phyloP scores from a whole-genome alignment of 176 grass and related monocot genomes.

The Hordeum vulgare region DNA sequence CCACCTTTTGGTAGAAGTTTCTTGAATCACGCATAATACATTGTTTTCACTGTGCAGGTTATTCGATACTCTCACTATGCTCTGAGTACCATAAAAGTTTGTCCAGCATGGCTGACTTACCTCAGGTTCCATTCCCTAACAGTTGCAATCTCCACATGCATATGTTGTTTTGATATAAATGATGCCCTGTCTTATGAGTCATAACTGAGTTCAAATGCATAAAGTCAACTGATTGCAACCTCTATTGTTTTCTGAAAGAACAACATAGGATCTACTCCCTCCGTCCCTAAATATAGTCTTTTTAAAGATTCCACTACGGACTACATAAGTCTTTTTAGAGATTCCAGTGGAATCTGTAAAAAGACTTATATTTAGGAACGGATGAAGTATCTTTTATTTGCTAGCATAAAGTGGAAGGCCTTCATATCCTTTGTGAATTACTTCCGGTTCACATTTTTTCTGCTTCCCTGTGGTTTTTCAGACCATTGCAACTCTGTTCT shows the following conservation, averaged over 20 bases:
- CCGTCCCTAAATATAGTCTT: too few species aligned
- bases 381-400: background rate
- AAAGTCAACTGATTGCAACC: background rate
- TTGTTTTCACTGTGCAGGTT: conserved; percentile 36
- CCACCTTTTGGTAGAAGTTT: background rate
- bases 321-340: too few species aligned
- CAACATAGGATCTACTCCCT: too few species aligned
- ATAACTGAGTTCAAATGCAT: background rate
- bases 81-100: conserved; percentile 51
- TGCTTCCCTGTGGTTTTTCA: background rate
- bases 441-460: background rate
- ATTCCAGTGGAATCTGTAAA: too few species aligned
- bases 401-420: background rate
- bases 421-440: background rate
- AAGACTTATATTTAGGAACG: too few species aligned
- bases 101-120: conserved; percentile 61
- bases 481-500: background rate
- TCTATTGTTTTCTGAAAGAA: background rate
- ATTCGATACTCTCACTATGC: conserved; percentile 93
- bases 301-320: too few species aligned
- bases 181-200: background rate
- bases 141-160: background rate
- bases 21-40: background rate
- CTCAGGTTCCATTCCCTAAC: conserved; percentile 51
- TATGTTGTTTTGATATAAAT: background rate